A percentile compares a stretch with the other conserved stretches of the same genome.
phyloP scores from a whole-genome alignment of 306 rosid species.

The Vachellia collinsii region DNA sequence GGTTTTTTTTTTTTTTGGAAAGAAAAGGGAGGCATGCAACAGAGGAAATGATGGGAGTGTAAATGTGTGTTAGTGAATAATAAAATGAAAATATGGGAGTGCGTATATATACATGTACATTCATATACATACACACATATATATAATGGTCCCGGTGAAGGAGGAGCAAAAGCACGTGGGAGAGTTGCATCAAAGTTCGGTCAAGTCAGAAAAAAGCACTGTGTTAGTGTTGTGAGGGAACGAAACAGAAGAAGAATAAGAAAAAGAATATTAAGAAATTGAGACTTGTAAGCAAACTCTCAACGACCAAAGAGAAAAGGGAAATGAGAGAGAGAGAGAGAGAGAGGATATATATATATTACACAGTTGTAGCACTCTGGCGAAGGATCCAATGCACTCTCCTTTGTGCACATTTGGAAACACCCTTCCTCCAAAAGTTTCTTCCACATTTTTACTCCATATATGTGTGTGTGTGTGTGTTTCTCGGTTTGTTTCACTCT shows the following conservation, averaged over 20 bases:
- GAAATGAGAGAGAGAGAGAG: neutral
- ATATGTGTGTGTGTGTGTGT: too few relatives aligned
- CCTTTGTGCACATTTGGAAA: constrained; percentile 13
- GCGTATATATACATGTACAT: too few relatives aligned
- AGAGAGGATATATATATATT: too few relatives aligned
- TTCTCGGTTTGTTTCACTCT: too few relatives aligned
- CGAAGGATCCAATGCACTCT: constrained; percentile 58
- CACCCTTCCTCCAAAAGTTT: constrained; percentile 22
- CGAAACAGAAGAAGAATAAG: too few relatives aligned
- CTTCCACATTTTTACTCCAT: neutral
- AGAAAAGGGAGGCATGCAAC: neutral
- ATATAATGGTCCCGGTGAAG: too few relatives aligned
- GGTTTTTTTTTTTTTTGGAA: constrained; percentile 11
- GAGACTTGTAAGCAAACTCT: constrained; percentile 6
- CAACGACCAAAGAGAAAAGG: neutral
- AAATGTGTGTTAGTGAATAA: neutral
- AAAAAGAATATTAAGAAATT: constrained; percentile 7
- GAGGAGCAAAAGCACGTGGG: constrained; percentile 61
- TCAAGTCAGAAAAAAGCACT: constrained; percentile 34
- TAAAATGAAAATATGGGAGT: neutral
- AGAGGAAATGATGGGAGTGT: neutral
- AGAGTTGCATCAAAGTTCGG: constrained; percentile 54
- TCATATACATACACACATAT: too few relatives aligned
- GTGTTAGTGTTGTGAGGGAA: neutral
- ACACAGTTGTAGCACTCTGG: constrained; percentile 6